phyloP scores from a whole-genome alignment of 1,139 yeast genomes.

The Candida tropicalis region DNA sequence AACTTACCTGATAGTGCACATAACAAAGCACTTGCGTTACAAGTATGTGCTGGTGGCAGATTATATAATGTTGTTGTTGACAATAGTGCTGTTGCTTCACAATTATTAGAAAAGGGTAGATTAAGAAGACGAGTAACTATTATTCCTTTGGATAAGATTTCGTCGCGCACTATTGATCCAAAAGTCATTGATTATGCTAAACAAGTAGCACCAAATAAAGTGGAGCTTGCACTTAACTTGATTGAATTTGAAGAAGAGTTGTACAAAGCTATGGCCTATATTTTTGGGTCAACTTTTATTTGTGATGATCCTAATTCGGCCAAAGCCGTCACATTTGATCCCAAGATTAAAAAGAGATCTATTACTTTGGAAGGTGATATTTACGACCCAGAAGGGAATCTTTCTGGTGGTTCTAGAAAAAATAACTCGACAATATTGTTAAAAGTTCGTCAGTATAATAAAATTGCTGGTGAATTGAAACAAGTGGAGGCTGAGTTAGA shows the following conservation, averaged over 20 bases:
- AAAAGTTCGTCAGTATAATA: constrained; percentile 69
- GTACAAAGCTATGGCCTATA: constrained; percentile 82
- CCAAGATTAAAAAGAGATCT: constrained; percentile 77
- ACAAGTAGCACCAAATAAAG: constrained; percentile 74
- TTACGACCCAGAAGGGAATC: constrained; percentile 94
- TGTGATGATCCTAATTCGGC: constrained; percentile 91
- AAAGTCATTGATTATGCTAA: constrained; percentile 61
- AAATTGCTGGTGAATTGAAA: constrained; percentile 43
- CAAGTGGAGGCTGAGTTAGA: constrained; percentile 42
- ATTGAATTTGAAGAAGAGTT: constrained; percentile 75
- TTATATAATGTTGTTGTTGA: constrained; percentile 91
- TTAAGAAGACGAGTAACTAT: constrained; percentile 84
- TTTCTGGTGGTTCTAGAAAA: constrained; percentile 92
- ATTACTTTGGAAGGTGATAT: constrained; percentile 93
- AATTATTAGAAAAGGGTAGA: constrained; percentile 75
- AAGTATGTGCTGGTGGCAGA: constrained; percentile 93
- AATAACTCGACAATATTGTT: constrained; percentile 59
- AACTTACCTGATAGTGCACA: constrained; percentile 57
- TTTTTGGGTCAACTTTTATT: constrained; percentile 85
- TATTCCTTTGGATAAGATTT: constrained; percentile 86
- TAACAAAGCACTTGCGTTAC: constrained; percentile 79
- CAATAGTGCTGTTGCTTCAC: constrained; percentile 80
- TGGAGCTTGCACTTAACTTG: constrained; percentile 81
- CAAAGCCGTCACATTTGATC: constrained; percentile 82
- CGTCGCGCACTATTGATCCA: constrained; percentile 52